Percentiles rank a stretch among this genome's conserved stretches.
Evolutionary conservation across 352 stramenopile species (phyloP).

Genomic region (Phytophthora pseudosyringae): DNA sequence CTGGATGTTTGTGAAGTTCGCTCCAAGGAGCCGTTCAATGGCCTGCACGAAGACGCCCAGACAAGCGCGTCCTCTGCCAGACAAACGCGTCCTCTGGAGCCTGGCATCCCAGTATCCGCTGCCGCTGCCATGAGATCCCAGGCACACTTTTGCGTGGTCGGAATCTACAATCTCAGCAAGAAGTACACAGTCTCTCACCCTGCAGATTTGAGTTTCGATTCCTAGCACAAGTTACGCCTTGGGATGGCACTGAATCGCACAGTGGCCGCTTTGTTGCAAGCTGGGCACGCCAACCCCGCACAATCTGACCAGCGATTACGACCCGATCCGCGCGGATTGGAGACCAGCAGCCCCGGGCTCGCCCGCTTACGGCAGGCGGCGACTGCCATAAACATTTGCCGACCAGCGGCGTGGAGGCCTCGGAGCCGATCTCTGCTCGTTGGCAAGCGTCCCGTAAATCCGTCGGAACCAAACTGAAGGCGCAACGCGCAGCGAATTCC

Average conservation of each 20-base stretch:
- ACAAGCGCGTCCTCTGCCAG: background rate
- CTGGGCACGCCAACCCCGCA: constrained; percentile 1
- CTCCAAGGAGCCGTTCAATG: background rate
- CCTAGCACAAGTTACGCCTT: too few species aligned
- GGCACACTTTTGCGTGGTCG: background rate
- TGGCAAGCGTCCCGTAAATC: too few species aligned
- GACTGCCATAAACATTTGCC: constrained; percentile 19
- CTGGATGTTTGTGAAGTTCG: background rate
- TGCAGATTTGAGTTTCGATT: background rate
- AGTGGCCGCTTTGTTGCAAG: background rate
- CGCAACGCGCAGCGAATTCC: constrained; percentile 22
- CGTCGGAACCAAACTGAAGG: constrained; percentile 23
- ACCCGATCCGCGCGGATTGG: constrained; percentile 6
- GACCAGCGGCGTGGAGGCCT: background rate
- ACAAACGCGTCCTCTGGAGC: background rate
- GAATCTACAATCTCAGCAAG: background rate
- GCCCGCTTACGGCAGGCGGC: constrained; percentile 16
- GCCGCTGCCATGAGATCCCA: constrained; percentile 19
- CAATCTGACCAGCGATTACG: constrained; percentile 14
- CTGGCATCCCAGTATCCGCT: constrained; percentile 11
- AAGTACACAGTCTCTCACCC: constrained; percentile 7
- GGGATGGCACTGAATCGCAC: too few species aligned
- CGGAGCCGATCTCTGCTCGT: too few species aligned
- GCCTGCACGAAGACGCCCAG: background rate
- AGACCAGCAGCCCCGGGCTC: background rate